Conservation (phyloP, 306 rosid species). For the Gastrolobium villosum region DNA sequence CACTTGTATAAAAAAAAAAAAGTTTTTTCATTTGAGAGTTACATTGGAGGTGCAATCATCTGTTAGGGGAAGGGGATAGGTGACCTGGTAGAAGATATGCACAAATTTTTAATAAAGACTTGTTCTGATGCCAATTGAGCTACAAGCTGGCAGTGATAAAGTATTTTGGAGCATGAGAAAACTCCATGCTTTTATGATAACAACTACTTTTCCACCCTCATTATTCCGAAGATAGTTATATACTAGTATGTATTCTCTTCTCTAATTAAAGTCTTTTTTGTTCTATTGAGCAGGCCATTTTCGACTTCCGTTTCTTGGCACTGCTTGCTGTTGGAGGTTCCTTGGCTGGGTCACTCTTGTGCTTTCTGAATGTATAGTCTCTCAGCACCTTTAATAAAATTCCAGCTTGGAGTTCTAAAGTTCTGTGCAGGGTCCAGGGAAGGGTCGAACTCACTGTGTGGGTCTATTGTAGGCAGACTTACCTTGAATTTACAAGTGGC, state of each 20-base stretch:
- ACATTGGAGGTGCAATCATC: background rate
- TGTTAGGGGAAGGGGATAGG: background rate
- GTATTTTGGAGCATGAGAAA: constrained; percentile 24
- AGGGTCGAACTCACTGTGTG: background rate
- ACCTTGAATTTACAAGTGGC: background rate
- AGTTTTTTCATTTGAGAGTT: background rate
- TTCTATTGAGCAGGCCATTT: constrained; percentile 73
- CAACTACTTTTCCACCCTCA: background rate
- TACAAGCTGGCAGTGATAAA: background rate
- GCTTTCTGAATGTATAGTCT: constrained; percentile 89
- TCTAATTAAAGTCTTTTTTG: constrained; percentile 22
- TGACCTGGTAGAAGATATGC: background rate
- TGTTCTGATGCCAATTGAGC: background rate
- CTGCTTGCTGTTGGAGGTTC: constrained; percentile 94
- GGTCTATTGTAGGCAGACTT: background rate
- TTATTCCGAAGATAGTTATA: constrained; percentile 20
- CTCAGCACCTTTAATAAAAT: constrained; percentile 20
- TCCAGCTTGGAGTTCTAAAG: background rate
- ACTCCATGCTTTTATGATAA: background rate
- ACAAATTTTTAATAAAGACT: background rate
- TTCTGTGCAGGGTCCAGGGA: background rate
- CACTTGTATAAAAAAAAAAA: too few relatives aligned
- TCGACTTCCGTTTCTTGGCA: constrained; percentile 97
- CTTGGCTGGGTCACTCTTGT: constrained; percentile 92
- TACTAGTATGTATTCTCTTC: constrained; percentile 24